Percentiles rank a stretch among this genome's conserved stretches.
phyloP scores from a whole-genome alignment of 768 basidiomycete genomes.

The Harrya chromipes region DNA sequence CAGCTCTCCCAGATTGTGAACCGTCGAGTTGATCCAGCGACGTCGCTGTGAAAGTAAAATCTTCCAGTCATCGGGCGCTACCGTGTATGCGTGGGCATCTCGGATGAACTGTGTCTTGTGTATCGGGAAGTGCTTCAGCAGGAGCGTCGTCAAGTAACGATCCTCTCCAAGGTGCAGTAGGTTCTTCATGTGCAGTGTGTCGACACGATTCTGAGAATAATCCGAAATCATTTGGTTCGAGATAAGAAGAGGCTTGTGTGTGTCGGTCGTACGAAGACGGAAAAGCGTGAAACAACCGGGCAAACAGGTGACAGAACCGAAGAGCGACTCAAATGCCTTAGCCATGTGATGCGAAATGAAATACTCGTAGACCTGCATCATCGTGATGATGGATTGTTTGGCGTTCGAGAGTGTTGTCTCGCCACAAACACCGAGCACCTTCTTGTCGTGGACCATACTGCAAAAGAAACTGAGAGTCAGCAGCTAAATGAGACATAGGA shows the following conservation, averaged over 20 bases:
- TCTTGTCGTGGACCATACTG: constrained; percentile 97
- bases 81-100: constrained; percentile 91
- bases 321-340: constrained; percentile 95
- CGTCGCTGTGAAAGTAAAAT: constrained; percentile 93
- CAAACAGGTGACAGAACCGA: constrained; percentile 97
- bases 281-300: constrained; percentile 99
- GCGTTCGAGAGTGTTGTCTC: constrained; percentile 92
- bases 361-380: constrained; percentile 99
- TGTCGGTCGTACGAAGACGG: constrained; percentile 91
- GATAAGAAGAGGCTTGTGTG: constrained; percentile 91
- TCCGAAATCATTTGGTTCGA: constrained; percentile 88
- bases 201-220: constrained; percentile 94
- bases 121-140: constrained; percentile 92
- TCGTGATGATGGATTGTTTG: constrained; percentile 92
- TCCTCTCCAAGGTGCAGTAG: constrained; percentile 97
- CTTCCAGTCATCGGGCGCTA: constrained; percentile 95
- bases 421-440: constrained; percentile 90
- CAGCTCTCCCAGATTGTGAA: constrained; percentile 94
- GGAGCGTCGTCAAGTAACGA: constrained; percentile 94
- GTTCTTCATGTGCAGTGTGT: constrained; percentile 99
- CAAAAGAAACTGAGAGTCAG: not conserved
- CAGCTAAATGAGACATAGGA: not conserved
- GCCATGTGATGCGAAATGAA: constrained; percentile 99
- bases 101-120: constrained; percentile 96
- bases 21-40: constrained; percentile 99